Conservation (phyloP, 805 yeast genomes). For the Monosporozyma solicola region DNA sequence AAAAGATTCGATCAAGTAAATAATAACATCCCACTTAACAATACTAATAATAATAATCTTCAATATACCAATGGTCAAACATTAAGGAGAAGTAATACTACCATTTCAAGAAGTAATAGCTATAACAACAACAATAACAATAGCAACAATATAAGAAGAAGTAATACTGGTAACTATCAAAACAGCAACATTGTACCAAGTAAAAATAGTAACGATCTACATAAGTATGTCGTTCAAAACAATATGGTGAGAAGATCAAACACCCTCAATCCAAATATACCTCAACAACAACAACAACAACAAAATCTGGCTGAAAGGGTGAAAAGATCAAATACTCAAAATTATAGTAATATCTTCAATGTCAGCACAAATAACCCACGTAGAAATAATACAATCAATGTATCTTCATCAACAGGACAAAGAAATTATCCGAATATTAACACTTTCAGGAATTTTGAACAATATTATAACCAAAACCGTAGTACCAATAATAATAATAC, state of each 20-base stretch:
- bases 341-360: background rate
- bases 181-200: background rate
- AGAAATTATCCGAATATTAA: background rate
- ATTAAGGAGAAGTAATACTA: background rate
- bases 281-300: background rate
- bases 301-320: background rate
- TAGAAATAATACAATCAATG: background rate
- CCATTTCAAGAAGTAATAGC: background rate
- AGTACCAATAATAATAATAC: background rate
- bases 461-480: background rate
- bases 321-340: slow-evolving; percentile 1
- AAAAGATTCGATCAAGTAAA: background rate
- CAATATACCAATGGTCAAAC: background rate
- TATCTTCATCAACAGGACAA: background rate
- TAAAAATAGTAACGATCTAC: background rate
- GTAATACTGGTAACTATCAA: too few relatives aligned
- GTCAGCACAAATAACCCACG: background rate
- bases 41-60: background rate
- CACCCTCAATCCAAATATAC: background rate
- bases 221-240: background rate
- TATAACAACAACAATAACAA: background rate
- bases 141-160: background rate
- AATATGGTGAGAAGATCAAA: slow-evolving; percentile 1
- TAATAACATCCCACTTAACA: background rate
- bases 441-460: background rate